Evolutionary conservation across 2,329 filamentous ascomycete genomes (phyloP).

Genomic region (Magnaporthiopsis incrustans): DNA sequence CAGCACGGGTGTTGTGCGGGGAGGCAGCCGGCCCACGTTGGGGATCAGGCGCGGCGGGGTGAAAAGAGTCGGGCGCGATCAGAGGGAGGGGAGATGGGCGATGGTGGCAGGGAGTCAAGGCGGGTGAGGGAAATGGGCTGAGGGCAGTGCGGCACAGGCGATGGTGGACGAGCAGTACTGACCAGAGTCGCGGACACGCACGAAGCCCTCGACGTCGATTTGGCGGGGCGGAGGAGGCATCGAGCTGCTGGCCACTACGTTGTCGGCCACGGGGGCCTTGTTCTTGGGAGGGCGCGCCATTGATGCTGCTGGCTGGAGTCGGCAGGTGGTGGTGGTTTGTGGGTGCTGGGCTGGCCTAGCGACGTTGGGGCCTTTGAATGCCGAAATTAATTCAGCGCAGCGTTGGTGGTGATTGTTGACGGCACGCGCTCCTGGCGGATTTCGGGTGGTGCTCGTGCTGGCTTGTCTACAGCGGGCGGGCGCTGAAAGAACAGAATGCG

Average conservation of each 20-base stretch:
- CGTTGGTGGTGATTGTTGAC: not conserved
- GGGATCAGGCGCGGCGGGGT: not conserved
- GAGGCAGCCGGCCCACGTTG: not conserved
- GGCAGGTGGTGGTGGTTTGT: conserved; percentile 9
- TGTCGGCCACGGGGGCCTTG: conserved; percentile 15
- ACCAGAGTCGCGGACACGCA: conserved; percentile 73
- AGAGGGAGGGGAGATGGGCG: not conserved
- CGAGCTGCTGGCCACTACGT: conserved; percentile 18
- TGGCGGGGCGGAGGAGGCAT: conserved; percentile 29
- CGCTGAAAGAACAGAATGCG: not conserved
- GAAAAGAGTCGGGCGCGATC: not conserved
- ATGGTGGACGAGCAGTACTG: conserved; percentile 30
- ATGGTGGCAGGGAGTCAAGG: not conserved
- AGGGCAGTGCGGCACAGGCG: too few relatives aligned
- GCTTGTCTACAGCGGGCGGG: not conserved
- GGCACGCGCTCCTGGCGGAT: not conserved
- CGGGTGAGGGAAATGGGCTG: not conserved
- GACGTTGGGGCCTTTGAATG: not conserved
- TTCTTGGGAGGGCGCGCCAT: conserved; percentile 20
- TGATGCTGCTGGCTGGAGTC: conserved; percentile 9
- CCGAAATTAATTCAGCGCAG: not conserved
- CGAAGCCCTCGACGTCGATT: conserved; percentile 68
- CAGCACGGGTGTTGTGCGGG: too few relatives aligned
- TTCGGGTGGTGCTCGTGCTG: not conserved
- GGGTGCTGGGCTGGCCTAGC: conserved; percentile 1